Evolutionary conservation across 257 asterid genomes (phyloP).

Genomic region (Datura wrightii): DNA sequence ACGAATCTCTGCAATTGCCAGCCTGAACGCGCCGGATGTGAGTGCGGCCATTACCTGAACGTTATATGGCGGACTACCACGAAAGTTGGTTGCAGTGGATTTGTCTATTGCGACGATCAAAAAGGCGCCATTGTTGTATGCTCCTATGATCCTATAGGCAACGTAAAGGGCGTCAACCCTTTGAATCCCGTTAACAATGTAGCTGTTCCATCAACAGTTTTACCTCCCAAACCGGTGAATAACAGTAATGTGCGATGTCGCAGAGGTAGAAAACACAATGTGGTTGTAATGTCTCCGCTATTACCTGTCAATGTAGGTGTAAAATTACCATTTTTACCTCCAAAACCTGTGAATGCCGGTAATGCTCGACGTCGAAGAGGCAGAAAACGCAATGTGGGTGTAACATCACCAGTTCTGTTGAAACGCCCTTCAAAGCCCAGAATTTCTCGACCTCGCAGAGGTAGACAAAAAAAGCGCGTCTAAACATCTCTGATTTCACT

Average conservation of each 20-base stretch:
- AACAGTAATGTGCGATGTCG: neutral
- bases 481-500: neutral
- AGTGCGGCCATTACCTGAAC: conserved; percentile 70
- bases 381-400: neutral
- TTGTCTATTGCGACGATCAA: conserved; percentile 55
- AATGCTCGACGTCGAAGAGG: neutral
- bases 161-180: conserved; percentile 46
- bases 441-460: neutral
- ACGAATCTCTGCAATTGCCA: conserved; percentile 45
- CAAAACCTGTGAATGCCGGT: neutral
- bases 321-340: neutral
- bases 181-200: conserved; percentile 31
- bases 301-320: neutral
- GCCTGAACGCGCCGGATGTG: conserved; percentile 57
- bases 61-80: conserved; percentile 55
- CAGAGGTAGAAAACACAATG: neutral
- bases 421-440: neutral
- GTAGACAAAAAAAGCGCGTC: neutral
- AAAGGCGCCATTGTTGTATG: conserved; percentile 60
- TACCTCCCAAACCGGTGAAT: neutral
- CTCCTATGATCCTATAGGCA: conserved; percentile 61
- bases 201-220: neutral
- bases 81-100: conserved; percentile 66
- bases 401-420: neutral
- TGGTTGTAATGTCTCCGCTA: neutral